phyloP scores from a whole-genome alignment of 2,329 filamentous ascomycete genomes.

The Phoma sp. region DNA sequence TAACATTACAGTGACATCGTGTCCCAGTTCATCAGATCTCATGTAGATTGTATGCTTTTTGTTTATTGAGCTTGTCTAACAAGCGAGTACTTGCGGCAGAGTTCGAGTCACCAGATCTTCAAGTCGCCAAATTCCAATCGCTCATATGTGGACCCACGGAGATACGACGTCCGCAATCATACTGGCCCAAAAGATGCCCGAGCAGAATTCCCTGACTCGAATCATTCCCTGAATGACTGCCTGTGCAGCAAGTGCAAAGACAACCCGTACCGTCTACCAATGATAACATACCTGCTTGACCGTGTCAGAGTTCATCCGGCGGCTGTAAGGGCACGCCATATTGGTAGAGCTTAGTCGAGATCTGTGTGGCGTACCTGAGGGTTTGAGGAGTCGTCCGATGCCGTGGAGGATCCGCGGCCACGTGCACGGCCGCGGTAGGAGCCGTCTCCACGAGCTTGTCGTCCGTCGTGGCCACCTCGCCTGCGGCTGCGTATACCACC shows the following conservation, averaged over 20 bases:
- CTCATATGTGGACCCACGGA: neutral
- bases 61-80: too few species aligned
- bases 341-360: neutral
- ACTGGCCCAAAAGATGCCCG: constrained; percentile 8
- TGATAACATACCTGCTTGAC: neutral
- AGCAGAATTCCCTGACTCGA: constrained; percentile 4
- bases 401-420: constrained; percentile 4
- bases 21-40: too few species aligned
- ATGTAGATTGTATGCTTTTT: too few species aligned
- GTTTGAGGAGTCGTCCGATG: neutral
- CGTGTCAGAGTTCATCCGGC: neutral
- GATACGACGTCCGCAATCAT: neutral
- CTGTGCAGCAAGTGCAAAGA: neutral
- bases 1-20: neutral
- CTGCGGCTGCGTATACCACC: neutral
- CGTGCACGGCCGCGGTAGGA: constrained; percentile 6
- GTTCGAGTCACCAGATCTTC: neutral
- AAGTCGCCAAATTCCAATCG: neutral
- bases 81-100: neutral
- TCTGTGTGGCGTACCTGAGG: constrained; percentile 4
- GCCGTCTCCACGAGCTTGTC: neutral
- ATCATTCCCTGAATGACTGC: neutral
- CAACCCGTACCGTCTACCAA: neutral
- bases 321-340: neutral
- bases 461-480: neutral